Conservation (phyloP, 306 rosid genomes). For the Neltuma alba region DNA sequence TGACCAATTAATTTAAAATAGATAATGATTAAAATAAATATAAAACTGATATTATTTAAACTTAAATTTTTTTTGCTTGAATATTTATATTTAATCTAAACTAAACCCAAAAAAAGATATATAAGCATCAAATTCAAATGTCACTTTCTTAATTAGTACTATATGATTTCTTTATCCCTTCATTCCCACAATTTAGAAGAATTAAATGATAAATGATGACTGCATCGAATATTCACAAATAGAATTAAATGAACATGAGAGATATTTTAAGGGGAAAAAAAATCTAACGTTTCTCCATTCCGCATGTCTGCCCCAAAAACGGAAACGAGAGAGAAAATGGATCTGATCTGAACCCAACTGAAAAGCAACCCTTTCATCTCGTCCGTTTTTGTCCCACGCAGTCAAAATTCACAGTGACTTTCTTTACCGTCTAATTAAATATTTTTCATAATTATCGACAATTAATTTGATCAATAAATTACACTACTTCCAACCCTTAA, state of each 20-base stretch:
- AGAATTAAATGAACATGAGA: not conserved
- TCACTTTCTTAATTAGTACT: not conserved
- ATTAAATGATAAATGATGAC: not conserved
- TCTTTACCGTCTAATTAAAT: too few species aligned
- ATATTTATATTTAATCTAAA: not conserved
- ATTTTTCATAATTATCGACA: too few species aligned
- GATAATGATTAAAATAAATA: not conserved
- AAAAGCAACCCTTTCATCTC: too few species aligned
- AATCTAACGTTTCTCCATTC: too few species aligned
- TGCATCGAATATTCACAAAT: not conserved
- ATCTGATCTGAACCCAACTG: too few species aligned
- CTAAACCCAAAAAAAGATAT: not conserved
- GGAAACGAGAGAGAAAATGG: too few species aligned
- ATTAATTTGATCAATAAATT: too few species aligned
- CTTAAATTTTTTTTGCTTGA: not conserved
- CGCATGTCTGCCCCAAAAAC: too few species aligned
- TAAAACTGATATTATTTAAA: not conserved
- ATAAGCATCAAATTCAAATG: not conserved
- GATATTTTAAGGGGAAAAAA: too few species aligned
- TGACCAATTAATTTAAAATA: not conserved
- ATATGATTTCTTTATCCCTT: not conserved
- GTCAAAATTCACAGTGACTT: too few species aligned
- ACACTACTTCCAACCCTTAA: too few species aligned
- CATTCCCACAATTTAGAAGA: not conserved
- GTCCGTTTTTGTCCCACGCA: too few species aligned